Percentiles rank a stretch among this genome's conserved stretches.
These are phyloP conservation scores for Metarhizium sp. DNA, from an alignment of 2,329 filamentous ascomycete genomes.

Conservation along the genomic window DNA sequence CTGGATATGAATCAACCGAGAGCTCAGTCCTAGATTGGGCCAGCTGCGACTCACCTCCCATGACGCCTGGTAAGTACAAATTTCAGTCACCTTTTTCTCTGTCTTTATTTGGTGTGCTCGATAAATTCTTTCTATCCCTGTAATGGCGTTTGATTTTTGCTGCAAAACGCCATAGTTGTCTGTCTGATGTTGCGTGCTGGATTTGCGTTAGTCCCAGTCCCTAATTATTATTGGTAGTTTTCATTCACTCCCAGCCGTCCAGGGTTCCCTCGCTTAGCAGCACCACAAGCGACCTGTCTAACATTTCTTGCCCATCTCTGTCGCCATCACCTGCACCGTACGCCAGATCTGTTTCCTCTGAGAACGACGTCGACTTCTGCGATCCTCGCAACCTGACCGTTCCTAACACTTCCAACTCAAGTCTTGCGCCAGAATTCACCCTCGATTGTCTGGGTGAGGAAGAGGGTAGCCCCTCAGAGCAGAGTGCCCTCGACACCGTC, in stretches of 20 bases:
- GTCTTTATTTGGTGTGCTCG: background rate
- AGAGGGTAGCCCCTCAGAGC: constrained; percentile 42
- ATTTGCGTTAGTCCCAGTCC: constrained; percentile 6
- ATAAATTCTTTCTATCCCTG: background rate
- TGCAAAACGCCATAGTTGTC: background rate
- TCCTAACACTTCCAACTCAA: constrained; percentile 39
- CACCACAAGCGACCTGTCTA: constrained; percentile 62
- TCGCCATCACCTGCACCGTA: constrained; percentile 81
- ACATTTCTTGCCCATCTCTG: constrained; percentile 71
- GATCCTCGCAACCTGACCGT: constrained; percentile 87
- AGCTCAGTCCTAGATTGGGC: constrained; percentile 71
- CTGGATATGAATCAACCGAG: constrained; percentile 63
- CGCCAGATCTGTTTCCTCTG: constrained; percentile 57
- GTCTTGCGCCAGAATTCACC: constrained; percentile 52
- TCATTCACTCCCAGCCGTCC: constrained; percentile 36
- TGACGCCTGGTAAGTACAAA: constrained; percentile 76
- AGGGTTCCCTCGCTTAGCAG: constrained; percentile 51
- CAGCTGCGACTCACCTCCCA: constrained; percentile 67
- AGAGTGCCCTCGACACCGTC: constrained; percentile 36
- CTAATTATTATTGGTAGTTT: constrained; percentile 36
- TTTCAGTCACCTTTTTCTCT: constrained; percentile 5
- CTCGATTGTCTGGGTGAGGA: constrained; percentile 56
- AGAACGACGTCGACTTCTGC: constrained; percentile 75
- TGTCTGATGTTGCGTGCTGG: background rate
- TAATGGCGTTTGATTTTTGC: background rate